Evolutionary conservation across 805 yeast genomes (phyloP), one percentile per base, ranked within the genome.

Genomic region (Torulaspora delbrueckii): DNA sequence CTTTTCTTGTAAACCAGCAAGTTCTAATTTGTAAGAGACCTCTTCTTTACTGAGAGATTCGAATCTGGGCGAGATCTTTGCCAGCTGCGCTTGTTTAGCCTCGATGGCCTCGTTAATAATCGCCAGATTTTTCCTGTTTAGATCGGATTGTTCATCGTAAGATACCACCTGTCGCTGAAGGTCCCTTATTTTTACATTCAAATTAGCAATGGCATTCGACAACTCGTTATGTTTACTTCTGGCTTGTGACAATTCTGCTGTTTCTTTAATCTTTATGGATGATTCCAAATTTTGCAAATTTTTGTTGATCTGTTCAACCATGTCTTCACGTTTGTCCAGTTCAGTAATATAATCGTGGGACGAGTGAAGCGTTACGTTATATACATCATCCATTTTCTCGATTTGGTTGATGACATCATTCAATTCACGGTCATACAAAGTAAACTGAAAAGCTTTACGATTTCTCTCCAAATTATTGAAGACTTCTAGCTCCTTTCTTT

Each of bases 351-450:
- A 77, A 10, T 66, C 63, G 30, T 78, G 77, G 1, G 85, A 77
- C n/a, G 74, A 74, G 18, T 72, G 71, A 16, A 81, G 63, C 4
- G 77, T 66, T 8, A 68, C 64, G 19, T 73, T 71, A 53, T 86
- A 81, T 14, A 76, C 77, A 19, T 69, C 71, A 40, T 85, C 91
- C 35, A 84, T 67, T 12, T 63, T 67, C 43, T 81, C 89, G 25
- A 86, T 77, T 37, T 78, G 76, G 16, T 74, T 73, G 24, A 76
- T 77, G 22, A 87, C 67, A 33, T 79, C 82, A 37, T 70, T 73
- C 44, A 85, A 65, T 62, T 93, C 98, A 41, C 91, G 75, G 58
- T 85, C 93, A 58, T 80, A 81, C 8, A 90, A 66, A 27, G 84
- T 79, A 64, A 78, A 89, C 55, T 90, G 96, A 13, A 79, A 73